Percentiles rank a stretch among this genome's conserved stretches.
These are phyloP conservation scores for Entomophthora muscae DNA, from an alignment of 371 early-diverging fungal species.

Conservation along the genomic window DNA sequence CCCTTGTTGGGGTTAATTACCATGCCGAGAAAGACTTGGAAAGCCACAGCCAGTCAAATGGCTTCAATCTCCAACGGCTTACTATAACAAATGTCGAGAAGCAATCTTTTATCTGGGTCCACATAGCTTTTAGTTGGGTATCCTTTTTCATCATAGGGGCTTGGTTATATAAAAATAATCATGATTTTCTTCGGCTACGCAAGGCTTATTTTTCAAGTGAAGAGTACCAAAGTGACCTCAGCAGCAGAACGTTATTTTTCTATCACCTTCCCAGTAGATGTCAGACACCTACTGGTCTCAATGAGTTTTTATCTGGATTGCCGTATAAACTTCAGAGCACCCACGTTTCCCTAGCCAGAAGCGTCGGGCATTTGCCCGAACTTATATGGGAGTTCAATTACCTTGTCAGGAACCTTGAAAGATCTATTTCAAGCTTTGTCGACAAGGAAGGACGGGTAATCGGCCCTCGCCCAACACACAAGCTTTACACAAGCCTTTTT, in stretches of 20 bases:
- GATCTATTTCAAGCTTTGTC: slow-evolving; percentile 20
- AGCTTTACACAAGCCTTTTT: slow-evolving; percentile 17
- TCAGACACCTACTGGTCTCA: slow-evolving; percentile 4
- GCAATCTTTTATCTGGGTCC: background rate
- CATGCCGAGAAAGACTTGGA: background rate
- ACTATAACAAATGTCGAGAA: background rate
- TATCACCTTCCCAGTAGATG: background rate
- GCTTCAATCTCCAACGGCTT: background rate
- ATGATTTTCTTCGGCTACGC: background rate
- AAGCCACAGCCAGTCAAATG: background rate
- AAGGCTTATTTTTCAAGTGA: slow-evolving; percentile 6
- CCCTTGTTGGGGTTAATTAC: background rate
- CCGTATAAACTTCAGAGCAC: background rate
- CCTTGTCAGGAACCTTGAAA: slow-evolving; percentile 4
- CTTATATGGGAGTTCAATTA: background rate
- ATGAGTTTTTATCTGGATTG: background rate
- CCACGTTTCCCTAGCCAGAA: slow-evolving; percentile 2
- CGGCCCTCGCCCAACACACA: slow-evolving; percentile 31
- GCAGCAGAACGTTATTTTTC: slow-evolving; percentile 7
- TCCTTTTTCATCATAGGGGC: background rate
- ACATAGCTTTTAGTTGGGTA: background rate
- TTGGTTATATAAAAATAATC: background rate
- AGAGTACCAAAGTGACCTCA: slow-evolving; percentile 7
- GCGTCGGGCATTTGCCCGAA: slow-evolving; percentile 10
- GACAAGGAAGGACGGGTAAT: slow-evolving; percentile 18